phyloP scores from a whole-genome alignment of 2,329 filamentous ascomycete species.

The Exserohilum rostratum region DNA sequence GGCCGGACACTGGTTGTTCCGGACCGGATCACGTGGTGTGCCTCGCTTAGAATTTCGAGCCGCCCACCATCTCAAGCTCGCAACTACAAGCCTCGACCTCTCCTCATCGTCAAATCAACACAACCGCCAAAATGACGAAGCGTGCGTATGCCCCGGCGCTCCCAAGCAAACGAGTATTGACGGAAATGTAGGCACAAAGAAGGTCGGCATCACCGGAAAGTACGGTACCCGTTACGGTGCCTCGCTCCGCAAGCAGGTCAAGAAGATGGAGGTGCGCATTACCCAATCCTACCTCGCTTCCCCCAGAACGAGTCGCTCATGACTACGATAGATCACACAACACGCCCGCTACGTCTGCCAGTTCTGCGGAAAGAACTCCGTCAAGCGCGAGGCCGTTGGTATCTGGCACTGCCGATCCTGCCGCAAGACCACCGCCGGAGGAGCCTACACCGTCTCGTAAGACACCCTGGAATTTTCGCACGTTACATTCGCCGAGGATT shows the following conservation, averaged over 20 bases:
- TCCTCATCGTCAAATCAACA: slow-evolving; percentile 28
- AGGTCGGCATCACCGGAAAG: slow-evolving; percentile 97
- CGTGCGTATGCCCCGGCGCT: slow-evolving; percentile 33
- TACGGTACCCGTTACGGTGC: slow-evolving; percentile 99
- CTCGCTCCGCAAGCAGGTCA: slow-evolving; percentile 98
- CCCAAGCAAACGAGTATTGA: slow-evolving; percentile 23
- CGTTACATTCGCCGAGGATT: neutral
- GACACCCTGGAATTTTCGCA: slow-evolving; percentile 44
- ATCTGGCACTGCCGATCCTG: slow-evolving; percentile 98
- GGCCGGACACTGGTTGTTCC: slow-evolving; percentile 17
- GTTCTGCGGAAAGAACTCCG: slow-evolving; percentile 90
- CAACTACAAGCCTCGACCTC: slow-evolving; percentile 22
- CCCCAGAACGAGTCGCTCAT: slow-evolving; percentile 27
- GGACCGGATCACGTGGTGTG: neutral
- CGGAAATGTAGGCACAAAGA: slow-evolving; percentile 40
- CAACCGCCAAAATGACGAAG: slow-evolving; percentile 62
- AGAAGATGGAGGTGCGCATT: slow-evolving; percentile 84
- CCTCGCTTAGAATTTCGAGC: slow-evolving; percentile 13
- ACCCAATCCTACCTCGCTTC: slow-evolving; percentile 7
- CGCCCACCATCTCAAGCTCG: slow-evolving; percentile 9
- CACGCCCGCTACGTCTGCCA: slow-evolving; percentile 96
- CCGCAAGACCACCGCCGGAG: slow-evolving; percentile 91
- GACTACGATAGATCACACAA: slow-evolving; percentile 72
- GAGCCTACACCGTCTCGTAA: slow-evolving; percentile 96
- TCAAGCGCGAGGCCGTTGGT: slow-evolving; percentile 86